phyloP scores from a whole-genome alignment of 805 yeast species.

The Metschnikowia continentalis region DNA sequence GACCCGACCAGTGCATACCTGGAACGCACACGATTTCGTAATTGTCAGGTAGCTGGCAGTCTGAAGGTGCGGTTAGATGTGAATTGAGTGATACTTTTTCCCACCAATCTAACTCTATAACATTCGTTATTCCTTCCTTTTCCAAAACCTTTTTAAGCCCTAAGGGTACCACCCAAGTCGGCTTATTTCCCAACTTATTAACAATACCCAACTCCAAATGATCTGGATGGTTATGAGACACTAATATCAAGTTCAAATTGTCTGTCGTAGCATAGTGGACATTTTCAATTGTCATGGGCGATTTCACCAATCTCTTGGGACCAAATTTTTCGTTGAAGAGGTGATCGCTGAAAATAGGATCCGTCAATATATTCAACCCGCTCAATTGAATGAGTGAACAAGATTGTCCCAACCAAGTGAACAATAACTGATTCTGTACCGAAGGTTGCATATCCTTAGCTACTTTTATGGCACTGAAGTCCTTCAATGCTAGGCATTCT shows the following conservation, averaged over 20 bases:
- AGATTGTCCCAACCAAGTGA: conserved; percentile 94
- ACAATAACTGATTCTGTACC: conserved; percentile 47
- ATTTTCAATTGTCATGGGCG: conserved; percentile 63
- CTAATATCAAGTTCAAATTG: conserved; percentile 65
- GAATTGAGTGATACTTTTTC: conserved; percentile 42
- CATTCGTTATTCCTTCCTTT: conserved; percentile 54
- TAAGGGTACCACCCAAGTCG: conserved; percentile 82
- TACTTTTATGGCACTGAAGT: conserved; percentile 1
- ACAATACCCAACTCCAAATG: conserved; percentile 72
- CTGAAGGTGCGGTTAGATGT: conserved; percentile 29
- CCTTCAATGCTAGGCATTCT: conserved; percentile 18
- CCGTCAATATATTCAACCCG: conserved; percentile 74
- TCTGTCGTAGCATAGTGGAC: conserved; percentile 48
- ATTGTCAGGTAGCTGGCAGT: conserved; percentile 32
- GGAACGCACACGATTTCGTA: conserved; percentile 88
- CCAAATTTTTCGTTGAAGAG: conserved; percentile 64
- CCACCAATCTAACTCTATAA: conserved; percentile 93
- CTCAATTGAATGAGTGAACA: conserved; percentile 72
- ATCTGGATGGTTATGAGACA: conserved; percentile 94
- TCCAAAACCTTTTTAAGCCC: conserved; percentile 65
- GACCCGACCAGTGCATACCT: conserved; percentile 96
- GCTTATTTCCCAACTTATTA: conserved; percentile 45
- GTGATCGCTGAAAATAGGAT: conserved; percentile 72
- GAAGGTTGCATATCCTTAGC: neutral
- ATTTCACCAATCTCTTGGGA: conserved; percentile 77